Evolutionary conservation across 1,284 basidiomycete species (phyloP), one percentile per base, ranked within the genome.

Genomic region (Trichosporon faecale): DNA sequence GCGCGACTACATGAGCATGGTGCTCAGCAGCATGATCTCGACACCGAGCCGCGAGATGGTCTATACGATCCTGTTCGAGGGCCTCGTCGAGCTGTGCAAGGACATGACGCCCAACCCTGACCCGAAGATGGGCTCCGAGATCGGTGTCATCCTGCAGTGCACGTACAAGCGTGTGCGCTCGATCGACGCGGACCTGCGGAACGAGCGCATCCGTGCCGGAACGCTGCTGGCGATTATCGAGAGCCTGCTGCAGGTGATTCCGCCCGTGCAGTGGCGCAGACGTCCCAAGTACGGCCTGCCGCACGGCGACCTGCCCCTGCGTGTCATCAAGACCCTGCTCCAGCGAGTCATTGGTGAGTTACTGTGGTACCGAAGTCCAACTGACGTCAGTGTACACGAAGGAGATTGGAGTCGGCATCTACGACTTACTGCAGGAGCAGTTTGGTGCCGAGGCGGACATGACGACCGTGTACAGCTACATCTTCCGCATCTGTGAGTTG

Each of bases 91-190:
- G 77, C 93, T 98, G 35, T 92, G 95, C 44, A 91, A 90, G 83
- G 93, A 90, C 57, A 98, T 92, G 89, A 27, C 83, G 85, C 57
- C 73, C 2, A 35, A 71, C 29, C 78, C 87, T 1, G 90, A 92
- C 61, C 90, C 91, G 2, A 90, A 91, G 75, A 90, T 92, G 76
- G 89, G 94, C 0, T 93, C 92, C 78, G 94, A 98, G 64, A 95
- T 95, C 7, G 97, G 99, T 82, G 87, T 99, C 35, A 92, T 99
- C 33, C 86, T 99, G 77, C 99, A 99, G 86, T 99, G 97, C 83
- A 89, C 99, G 37, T 99, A 97, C 97, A 99, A 99, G 85, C 86
- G 98, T 67, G 95, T 95, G 9, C 89, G 96, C 75, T 94, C 93
- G 74, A 92, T 98, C 63, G 94, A 95, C 16, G 91, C 94, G 76